A percentile compares a stretch with the other conserved stretches of the same genome.
Conservation (phyloP, 2,329 filamentous ascomycete genomes). For the Grosmannia penicillata region DNA sequence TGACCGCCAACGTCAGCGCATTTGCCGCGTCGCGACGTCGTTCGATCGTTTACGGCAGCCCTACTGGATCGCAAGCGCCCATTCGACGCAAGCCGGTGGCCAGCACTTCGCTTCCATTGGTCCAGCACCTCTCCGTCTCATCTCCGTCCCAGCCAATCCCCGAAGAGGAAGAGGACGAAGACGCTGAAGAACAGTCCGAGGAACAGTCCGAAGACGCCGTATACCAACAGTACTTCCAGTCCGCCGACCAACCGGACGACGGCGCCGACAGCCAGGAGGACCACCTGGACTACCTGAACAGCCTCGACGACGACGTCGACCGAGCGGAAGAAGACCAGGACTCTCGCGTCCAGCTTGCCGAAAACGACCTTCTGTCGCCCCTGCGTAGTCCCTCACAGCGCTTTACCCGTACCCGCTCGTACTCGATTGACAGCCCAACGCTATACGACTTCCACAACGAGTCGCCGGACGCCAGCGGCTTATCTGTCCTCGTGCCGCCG, state of each 20-base stretch:
- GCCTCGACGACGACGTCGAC: background rate
- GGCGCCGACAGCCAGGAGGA: background rate
- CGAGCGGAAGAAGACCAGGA: background rate
- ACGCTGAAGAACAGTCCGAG: background rate
- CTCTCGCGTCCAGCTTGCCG: background rate
- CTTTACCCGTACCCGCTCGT: slow-evolving; percentile 39
- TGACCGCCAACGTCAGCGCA: too few species aligned
- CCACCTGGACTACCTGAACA: background rate
- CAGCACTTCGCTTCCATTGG: slow-evolving; percentile 38
- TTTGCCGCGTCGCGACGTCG: too few species aligned
- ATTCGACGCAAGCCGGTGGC: slow-evolving; percentile 50
- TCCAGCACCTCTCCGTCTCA: slow-evolving; percentile 18
- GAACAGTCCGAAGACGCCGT: background rate
- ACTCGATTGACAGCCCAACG: slow-evolving; percentile 44
- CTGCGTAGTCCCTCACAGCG: slow-evolving; percentile 35
- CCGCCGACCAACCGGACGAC: too few species aligned
- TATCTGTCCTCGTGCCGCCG: slow-evolving; percentile 6
- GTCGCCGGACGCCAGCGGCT: background rate
- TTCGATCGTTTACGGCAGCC: background rate
- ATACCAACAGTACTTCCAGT: too few species aligned
- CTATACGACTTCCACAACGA: slow-evolving; percentile 40
- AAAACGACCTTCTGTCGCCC: slow-evolving; percentile 17
- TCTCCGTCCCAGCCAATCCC: background rate
- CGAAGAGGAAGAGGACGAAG: background rate
- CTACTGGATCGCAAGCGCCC: background rate